phyloP scores from a whole-genome alignment of 75 land plant species.

The Ceratopteris richardii region DNA sequence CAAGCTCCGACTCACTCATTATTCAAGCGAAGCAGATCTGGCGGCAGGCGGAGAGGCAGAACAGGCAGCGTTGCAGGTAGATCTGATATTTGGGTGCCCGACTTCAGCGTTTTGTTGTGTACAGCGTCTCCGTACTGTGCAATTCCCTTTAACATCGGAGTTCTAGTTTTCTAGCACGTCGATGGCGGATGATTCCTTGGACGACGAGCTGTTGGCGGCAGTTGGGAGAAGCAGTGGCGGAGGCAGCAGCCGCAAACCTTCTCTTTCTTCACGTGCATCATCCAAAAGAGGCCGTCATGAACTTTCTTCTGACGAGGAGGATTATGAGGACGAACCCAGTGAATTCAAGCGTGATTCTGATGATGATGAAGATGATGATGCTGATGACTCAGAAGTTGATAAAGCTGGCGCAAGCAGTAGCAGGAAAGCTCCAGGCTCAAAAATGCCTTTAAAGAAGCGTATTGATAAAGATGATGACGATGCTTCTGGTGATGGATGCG shows the following conservation, averaged over 20 bases:
- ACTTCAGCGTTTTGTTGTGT: too few species aligned
- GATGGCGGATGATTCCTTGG: constrained; percentile 15
- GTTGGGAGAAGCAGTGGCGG: constrained; percentile 5
- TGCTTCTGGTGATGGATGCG: constrained; percentile 51
- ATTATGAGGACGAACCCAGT: constrained; percentile 37
- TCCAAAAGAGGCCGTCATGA: too few species aligned
- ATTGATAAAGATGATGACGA: constrained; percentile 51
- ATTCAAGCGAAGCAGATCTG: too few species aligned
- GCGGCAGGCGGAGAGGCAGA: too few species aligned
- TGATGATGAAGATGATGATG: too few species aligned
- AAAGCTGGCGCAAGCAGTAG: constrained; percentile 47
- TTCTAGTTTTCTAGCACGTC: too few species aligned
- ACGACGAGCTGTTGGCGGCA: constrained; percentile 9
- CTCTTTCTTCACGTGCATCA: too few species aligned
- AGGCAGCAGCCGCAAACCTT: background rate
- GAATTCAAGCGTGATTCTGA: constrained; percentile 39
- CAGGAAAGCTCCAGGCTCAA: constrained; percentile 48
- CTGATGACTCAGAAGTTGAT: constrained; percentile 32
- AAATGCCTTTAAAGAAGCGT: constrained; percentile 81
- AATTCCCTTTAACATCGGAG: too few species aligned
- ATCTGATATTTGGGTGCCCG: too few species aligned
- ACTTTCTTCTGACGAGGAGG: background rate
- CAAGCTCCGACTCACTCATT: too few species aligned
- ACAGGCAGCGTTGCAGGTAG: too few species aligned
- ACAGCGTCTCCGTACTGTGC: too few species aligned